phyloP scores from a whole-genome alignment of 169 alveolate species.

The Theileria luwenshuni region DNA sequence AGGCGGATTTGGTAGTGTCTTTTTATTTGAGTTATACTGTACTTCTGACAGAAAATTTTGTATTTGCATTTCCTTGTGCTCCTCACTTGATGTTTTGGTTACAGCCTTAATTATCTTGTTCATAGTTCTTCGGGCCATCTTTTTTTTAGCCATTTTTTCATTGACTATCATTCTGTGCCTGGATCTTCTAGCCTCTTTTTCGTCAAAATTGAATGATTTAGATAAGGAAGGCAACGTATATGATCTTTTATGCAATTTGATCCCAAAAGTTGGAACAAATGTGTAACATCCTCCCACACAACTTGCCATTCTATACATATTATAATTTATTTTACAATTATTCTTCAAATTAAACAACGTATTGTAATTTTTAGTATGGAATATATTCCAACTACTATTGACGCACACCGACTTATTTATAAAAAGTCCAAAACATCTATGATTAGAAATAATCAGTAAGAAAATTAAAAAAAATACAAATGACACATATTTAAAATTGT shows the following conservation, averaged over 20 bases:
- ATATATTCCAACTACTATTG: neutral
- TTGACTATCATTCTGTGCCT: neutral
- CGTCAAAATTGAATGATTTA: conserved; percentile 18
- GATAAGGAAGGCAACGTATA: neutral
- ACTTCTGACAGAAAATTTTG: conserved; percentile 41
- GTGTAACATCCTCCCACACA: neutral
- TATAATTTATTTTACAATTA: neutral
- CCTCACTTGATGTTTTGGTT: conserved; percentile 15
- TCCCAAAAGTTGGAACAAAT: neutral
- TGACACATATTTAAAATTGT: neutral
- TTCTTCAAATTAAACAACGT: neutral
- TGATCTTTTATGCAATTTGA: conserved; percentile 3
- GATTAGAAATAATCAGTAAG: neutral
- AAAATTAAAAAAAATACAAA: neutral
- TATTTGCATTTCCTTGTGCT: conserved; percentile 8
- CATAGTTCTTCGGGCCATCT: conserved; percentile 21
- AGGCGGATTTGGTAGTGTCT: conserved; percentile 48
- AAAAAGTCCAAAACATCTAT: neutral
- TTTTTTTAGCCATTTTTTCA: conserved; percentile 1
- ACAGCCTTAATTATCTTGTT: conserved; percentile 12
- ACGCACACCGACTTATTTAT: neutral
- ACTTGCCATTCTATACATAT: neutral
- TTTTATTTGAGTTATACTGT: conserved; percentile 36
- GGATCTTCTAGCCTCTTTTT: conserved; percentile 13
- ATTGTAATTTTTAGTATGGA: neutral